Evolutionary conservation across 1,284 basidiomycete species (phyloP), one percentile per base, ranked within the genome.

Genomic region (Ustilago vetiveriae): DNA sequence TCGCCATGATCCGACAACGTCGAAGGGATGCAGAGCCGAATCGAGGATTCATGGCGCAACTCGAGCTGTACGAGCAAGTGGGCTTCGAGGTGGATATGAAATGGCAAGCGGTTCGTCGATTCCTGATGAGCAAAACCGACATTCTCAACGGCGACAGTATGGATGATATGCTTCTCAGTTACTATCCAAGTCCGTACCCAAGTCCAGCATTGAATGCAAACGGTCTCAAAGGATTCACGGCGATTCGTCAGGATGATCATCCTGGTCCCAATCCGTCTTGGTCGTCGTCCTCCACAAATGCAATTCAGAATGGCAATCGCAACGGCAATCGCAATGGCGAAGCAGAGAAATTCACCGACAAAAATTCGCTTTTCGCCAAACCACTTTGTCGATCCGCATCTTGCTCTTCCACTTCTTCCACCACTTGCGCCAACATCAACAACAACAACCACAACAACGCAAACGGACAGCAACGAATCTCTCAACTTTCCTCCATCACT

Each of bases 1-100:
- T 84, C 11, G 56, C 52, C 17, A 68, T 79, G 53, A 72, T 84
- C 17, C 46, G 62, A 14, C 38, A 62, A 13, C 72, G 75, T 3
- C 55, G 83, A 24, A 36, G 52, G 3, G 59, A 72, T 11, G 82
- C 82, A 24, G 72, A 75, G 30, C 82, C 82, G 17, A 81, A 81
- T 21, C 64, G 78, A 17, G 79, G 80, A 30, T 84, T 84, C 60
- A 47, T 81, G 48, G 66, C 72, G 10, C 83, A 84, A 65, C 74
- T 84, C 24, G 80, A 81, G 58, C 58, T 84, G 39, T 83, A 75
- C 45, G 75, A 83, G 37, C 66, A 78, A 11, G 82, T 80, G 37
- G 55, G 77, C 3, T 82, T 63, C 53, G 77, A 80, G 17, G 74
- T 82, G 27, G 73, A 82, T 33, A 76, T 83, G 76, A 70, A 82